Conservation (phyloP, 1,139 yeast genomes). For the Yarrowia galli region DNA sequence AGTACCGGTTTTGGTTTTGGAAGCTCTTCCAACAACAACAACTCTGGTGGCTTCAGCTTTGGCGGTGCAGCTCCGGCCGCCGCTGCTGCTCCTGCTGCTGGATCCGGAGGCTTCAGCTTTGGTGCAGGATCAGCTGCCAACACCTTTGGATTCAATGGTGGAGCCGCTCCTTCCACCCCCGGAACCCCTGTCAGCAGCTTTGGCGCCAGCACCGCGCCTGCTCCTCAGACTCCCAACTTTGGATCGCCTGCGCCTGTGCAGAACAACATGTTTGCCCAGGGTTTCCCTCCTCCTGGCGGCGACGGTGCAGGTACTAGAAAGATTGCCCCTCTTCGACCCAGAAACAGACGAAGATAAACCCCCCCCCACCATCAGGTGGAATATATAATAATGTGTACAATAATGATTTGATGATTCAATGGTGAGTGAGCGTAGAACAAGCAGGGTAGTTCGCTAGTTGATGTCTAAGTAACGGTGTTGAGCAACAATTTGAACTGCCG, state of each 20-base stretch:
- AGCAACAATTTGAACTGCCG: too few relatives aligned
- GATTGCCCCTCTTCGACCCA: slow-evolving; percentile 22
- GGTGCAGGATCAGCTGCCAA: not conserved
- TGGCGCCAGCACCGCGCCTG: slow-evolving; percentile 26
- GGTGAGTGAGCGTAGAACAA: too few relatives aligned
- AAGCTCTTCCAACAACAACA: not conserved
- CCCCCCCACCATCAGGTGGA: too few relatives aligned
- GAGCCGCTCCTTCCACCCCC: slow-evolving; percentile 6
- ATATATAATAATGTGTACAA: slow-evolving; percentile 8
- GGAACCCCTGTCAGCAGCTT: slow-evolving; percentile 13
- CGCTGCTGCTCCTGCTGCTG: slow-evolving; percentile 2
- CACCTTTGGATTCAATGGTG: slow-evolving; percentile 17
- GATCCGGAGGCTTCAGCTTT: slow-evolving; percentile 1
- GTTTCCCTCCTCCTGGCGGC: slow-evolving; percentile 17
- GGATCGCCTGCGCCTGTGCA: slow-evolving; percentile 16
- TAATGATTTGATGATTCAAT: slow-evolving; percentile 12
- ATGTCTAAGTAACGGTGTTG: too few relatives aligned
- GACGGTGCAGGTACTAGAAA: slow-evolving; percentile 12
- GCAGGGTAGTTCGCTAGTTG: too few relatives aligned
- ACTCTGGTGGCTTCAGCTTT: not conserved
- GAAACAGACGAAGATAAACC: slow-evolving; percentile 29
- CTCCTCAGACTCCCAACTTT: slow-evolving; percentile 16
- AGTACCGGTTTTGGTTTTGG: slow-evolving; percentile 20
- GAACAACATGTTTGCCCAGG: slow-evolving; percentile 34
- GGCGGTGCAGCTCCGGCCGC: slow-evolving; percentile 21